Conservation (phyloP, 257 asterid species). For the Cinchona pubescens region DNA sequence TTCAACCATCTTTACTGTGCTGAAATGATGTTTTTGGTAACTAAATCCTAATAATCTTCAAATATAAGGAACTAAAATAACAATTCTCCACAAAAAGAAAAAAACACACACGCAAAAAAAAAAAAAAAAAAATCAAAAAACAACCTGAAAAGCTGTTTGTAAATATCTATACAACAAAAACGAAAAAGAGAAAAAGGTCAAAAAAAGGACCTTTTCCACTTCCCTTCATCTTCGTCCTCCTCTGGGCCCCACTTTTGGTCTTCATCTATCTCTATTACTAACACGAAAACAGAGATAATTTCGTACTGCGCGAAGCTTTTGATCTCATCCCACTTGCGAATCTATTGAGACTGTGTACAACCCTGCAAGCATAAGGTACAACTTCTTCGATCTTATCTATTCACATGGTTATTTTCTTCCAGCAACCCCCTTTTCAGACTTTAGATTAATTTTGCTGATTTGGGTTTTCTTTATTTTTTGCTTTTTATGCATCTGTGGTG, state of each 20-base stretch:
- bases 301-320: background rate
- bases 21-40: background rate
- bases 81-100: background rate
- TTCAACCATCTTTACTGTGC: background rate
- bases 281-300: background rate
- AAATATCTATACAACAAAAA: background rate
- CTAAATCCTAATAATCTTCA: background rate
- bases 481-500: background rate
- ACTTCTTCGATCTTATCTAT: too few species aligned
- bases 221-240: background rate
- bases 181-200: background rate
- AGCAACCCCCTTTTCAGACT: background rate
- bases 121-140: background rate
- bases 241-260: background rate
- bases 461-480: background rate
- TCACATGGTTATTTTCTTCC: background rate
- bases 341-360: background rate
- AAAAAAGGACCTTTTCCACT: too few species aligned
- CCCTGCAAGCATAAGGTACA: background rate
- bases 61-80: background rate
- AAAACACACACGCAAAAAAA: background rate
- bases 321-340: constrained; percentile 6
- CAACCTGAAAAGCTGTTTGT: background rate
- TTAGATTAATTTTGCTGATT: background rate
- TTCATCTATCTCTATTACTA: background rate